Evolutionary conservation across 495 filamentous ascomycete genomes (phyloP).

Genomic region (Aeminium ludgeri): DNA sequence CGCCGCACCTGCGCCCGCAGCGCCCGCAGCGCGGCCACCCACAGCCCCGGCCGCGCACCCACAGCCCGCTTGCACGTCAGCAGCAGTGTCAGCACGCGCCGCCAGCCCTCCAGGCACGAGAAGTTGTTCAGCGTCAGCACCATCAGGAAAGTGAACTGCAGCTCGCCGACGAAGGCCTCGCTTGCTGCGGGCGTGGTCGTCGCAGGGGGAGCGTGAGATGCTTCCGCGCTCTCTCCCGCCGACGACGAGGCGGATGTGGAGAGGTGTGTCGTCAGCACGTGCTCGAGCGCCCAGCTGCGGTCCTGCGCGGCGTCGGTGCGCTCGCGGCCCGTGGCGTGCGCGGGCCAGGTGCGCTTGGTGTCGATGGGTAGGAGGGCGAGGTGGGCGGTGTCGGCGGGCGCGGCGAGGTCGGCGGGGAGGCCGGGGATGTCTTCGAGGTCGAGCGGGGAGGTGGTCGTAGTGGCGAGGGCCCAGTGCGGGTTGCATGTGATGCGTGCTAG

Average conservation of each 20-base stretch:
- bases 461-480: constrained; percentile 34
- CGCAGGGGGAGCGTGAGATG: too few species aligned
- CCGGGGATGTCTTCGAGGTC: constrained; percentile 30
- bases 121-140: constrained; percentile 67
- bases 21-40: constrained; percentile 40
- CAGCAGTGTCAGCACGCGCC: constrained; percentile 50
- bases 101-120: constrained; percentile 83
- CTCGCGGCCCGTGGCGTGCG: constrained; percentile 51
- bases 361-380: constrained; percentile 40
- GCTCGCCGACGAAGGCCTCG: constrained; percentile 56
- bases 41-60: constrained; percentile 37
- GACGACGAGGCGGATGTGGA: too few species aligned
- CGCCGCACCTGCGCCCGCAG: constrained; percentile 56
- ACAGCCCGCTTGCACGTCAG: constrained; percentile 52
- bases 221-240: too few species aligned
- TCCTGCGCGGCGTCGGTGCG: constrained; percentile 56
- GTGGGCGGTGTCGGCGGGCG: constrained; percentile 18
- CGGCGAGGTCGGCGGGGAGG: constrained; percentile 17
- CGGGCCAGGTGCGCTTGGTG: constrained; percentile 45
- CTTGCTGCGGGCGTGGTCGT: constrained; percentile 7
- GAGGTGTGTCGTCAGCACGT: constrained; percentile 30
- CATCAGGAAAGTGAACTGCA: constrained; percentile 73
- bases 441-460: constrained; percentile 29
- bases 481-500: constrained; percentile 33
- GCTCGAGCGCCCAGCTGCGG: constrained; percentile 48